Evolutionary conservation across 768 basidiomycete species (phyloP).

Genomic region (Trametes sanguinea): DNA sequence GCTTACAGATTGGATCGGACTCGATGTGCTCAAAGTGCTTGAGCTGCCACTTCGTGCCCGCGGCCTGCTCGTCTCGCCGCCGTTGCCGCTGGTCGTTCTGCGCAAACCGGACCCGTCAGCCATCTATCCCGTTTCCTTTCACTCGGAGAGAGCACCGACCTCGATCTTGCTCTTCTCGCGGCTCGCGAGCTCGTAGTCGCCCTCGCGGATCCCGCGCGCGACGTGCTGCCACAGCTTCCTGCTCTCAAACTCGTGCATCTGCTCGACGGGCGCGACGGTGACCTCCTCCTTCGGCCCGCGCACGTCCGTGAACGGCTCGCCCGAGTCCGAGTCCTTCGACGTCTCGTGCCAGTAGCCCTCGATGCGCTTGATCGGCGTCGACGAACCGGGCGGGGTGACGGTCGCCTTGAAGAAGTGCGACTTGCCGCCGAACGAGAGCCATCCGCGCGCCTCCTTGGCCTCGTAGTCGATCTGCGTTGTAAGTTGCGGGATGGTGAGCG

Average conservation of each 20-base stretch:
- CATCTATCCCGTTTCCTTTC: too few species aligned
- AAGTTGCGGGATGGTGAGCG: not conserved
- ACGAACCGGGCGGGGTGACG: slow-evolving; percentile 51
- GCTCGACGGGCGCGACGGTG: slow-evolving; percentile 55
- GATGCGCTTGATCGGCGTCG: slow-evolving; percentile 48
- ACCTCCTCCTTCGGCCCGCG: slow-evolving; percentile 75
- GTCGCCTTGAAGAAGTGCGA: slow-evolving; percentile 90
- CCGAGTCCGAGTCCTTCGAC: slow-evolving; percentile 53
- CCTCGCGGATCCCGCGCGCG: slow-evolving; percentile 86
- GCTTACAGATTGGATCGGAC: slow-evolving; percentile 72
- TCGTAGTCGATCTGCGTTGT: slow-evolving; percentile 76
- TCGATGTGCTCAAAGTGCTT: slow-evolving; percentile 77
- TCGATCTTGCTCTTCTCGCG: slow-evolving; percentile 89
- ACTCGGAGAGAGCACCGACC: slow-evolving; percentile 45
- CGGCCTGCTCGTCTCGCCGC: slow-evolving; percentile 77
- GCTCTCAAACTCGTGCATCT: slow-evolving; percentile 84
- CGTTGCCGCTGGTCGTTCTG: slow-evolving; percentile 93
- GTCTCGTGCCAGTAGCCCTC: slow-evolving; percentile 84
- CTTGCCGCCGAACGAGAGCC: slow-evolving; percentile 59
- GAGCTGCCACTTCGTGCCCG: slow-evolving; percentile 70
- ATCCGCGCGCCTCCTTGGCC: slow-evolving; percentile 95
- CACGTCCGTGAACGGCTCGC: slow-evolving; percentile 75
- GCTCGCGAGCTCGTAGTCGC: slow-evolving; percentile 91
- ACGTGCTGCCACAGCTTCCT: slow-evolving; percentile 83
- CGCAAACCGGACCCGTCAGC: too few species aligned